These are phyloP conservation scores for Salvia hispanica DNA, from an alignment of 257 asterid genomes.

Conservation along the genomic window DNA sequence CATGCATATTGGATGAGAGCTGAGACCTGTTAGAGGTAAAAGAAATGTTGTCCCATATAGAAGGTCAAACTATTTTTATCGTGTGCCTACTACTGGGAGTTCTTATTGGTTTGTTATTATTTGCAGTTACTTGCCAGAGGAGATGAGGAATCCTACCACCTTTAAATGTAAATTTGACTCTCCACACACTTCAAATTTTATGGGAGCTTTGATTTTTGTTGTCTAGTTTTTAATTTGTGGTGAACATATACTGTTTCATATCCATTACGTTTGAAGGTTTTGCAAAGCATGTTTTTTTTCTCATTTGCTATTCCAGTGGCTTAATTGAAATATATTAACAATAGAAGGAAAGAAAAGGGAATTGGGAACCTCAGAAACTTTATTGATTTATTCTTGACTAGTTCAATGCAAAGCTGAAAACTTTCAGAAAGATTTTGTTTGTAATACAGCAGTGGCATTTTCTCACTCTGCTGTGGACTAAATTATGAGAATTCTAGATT, in stretches of 20 bases:
- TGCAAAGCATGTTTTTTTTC: neutral
- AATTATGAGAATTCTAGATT: slow-evolving; percentile 19
- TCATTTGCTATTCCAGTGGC: neutral
- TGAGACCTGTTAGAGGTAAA: neutral
- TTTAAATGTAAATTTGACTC: slow-evolving; percentile 64
- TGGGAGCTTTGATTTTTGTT: neutral
- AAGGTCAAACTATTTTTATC: neutral
- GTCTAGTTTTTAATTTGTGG: neutral
- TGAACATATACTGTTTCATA: neutral
- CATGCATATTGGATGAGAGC: neutral
- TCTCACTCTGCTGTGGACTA: neutral
- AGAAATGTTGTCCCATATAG: too few relatives aligned
- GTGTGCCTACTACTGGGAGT: neutral
- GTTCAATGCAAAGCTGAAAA: slow-evolving; percentile 5
- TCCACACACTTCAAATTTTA: neutral
- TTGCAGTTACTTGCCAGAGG: slow-evolving; percentile 87
- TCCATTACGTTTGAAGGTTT: slow-evolving; percentile 16
- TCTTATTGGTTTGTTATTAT: slow-evolving; percentile 25
- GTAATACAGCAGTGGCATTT: slow-evolving; percentile 3
- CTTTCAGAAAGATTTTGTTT: neutral
- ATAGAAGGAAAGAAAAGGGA: neutral
- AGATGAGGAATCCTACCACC: slow-evolving; percentile 87
- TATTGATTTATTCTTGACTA: neutral
- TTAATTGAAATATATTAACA: neutral
- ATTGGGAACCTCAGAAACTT: neutral